Conservation (phyloP, 2,329 filamentous ascomycete genomes). For the Allantophomopsis cytisporea region DNA sequence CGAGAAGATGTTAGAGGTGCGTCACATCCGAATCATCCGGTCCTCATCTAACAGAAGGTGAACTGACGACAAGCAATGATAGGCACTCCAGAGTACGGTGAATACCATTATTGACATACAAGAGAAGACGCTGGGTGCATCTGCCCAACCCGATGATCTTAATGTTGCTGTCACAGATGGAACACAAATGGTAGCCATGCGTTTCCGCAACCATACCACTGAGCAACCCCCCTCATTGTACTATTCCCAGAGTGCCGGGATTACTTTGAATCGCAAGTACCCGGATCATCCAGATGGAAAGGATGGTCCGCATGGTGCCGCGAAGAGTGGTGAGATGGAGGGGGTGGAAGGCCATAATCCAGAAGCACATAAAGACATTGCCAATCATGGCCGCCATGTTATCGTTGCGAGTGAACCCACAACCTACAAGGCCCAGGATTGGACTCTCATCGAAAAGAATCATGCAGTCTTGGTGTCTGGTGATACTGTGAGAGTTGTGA, state of each 20-base stretch:
- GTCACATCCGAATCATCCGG: constrained; percentile 1
- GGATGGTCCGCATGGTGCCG: constrained; percentile 19
- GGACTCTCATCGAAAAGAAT: constrained; percentile 34
- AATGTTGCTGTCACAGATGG: constrained; percentile 39
- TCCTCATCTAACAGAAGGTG: too few relatives aligned
- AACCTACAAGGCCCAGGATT: constrained; percentile 35
- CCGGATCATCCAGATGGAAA: constrained; percentile 29
- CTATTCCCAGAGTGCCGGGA: constrained; percentile 32
- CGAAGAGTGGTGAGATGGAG: constrained; percentile 6
- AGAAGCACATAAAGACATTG: constrained; percentile 17
- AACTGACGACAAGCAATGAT: too few relatives aligned
- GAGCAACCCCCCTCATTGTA: constrained; percentile 37
- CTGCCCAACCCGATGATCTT: constrained; percentile 30
- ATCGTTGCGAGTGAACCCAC: constrained; percentile 39
- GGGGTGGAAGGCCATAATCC: constrained; percentile 7
- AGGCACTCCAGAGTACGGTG: constrained; percentile 25
- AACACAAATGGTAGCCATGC: constrained; percentile 29
- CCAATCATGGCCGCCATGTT: constrained; percentile 33
- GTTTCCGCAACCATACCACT: constrained; percentile 35
- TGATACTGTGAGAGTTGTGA: constrained; percentile 6
- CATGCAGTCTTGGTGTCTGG: constrained; percentile 27
- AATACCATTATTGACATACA: constrained; percentile 31
- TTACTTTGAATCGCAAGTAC: constrained; percentile 36
- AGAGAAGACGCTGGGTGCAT: constrained; percentile 21
- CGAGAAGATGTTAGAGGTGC: constrained; percentile 21